Base-by-base conservation (phyloP, 805 yeast genomes). In the Ogataea thermomethanolica region DNA sequence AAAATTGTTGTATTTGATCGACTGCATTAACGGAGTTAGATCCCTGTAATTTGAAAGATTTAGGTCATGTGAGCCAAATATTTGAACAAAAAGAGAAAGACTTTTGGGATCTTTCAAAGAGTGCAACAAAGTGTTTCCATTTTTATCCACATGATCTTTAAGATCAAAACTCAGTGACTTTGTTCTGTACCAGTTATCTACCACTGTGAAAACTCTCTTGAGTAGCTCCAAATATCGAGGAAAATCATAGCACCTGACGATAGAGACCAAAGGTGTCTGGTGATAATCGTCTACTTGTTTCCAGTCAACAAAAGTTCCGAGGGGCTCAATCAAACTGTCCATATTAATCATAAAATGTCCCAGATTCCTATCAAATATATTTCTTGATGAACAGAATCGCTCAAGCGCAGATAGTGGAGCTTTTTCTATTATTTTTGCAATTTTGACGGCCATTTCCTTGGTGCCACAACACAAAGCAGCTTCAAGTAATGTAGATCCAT, bases 181-280 rank as follows among this genome's bases (percentile, higher is more conserved):
- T 0, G 35, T 41, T 5, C 30, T 21, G 40, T 74, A 74, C 74
- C 80, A 76, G 17, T 55, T 48, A 3, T 54, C 46, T 0, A 75
- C 78, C 11, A 70, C 62, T 1, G 55, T 46, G 38, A 83, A 70
- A 0, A 79, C 76, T 9, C 55, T 59, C 12, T 49, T 35, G 5
- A 86, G 62, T 50, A 86, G 54, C 3, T 54, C 54, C 2, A 66
- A 56, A 58, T 89, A 90, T 25, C 78, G 61, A 0, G 75, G 64
- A 48, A 84, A 89, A 57, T 89, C 96, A 60, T 90, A 90, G 48
- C 89, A 78, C 39, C 96, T 65, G 48, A 87, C 79, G 3, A 86
- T 62, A 2, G 87, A 73, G 59, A 84, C 78, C 8, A 91, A 63
- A 0, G 97, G 95, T 0, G 97, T 86, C 50, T 84, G 86, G 0